Evolutionary conservation across 495 filamentous ascomycete species (phyloP).

Genomic region (Neurospora sp.): DNA sequence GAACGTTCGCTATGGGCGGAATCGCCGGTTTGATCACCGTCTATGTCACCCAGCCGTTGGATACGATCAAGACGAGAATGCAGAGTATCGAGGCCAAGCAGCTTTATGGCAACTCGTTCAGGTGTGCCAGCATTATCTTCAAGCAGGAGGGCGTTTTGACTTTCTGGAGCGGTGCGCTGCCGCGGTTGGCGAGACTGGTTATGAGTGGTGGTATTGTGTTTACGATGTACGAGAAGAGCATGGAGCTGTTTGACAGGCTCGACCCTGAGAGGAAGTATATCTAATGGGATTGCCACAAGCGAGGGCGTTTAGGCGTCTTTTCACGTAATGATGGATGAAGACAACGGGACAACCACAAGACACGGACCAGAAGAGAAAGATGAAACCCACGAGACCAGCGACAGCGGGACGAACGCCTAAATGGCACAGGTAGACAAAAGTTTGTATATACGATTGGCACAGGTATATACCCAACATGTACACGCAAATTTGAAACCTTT

Average conservation of each 20-base stretch:
- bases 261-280: slow-evolving; percentile 85
- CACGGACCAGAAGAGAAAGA: not conserved
- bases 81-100: slow-evolving; percentile 83
- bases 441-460: not conserved
- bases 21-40: slow-evolving; percentile 89
- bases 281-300: slow-evolving; percentile 23
- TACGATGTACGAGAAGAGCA: slow-evolving; percentile 98
- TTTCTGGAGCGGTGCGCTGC: slow-evolving; percentile 90
- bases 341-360: not conserved
- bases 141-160: slow-evolving; percentile 82
- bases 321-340: not conserved
- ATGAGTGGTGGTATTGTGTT: slow-evolving; percentile 95
- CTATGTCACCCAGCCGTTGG: slow-evolving; percentile 81
- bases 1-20: slow-evolving; percentile 86
- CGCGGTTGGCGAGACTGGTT: slow-evolving; percentile 71
- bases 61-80: slow-evolving; percentile 97
- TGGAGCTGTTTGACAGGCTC: slow-evolving; percentile 69
- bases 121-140: slow-evolving; percentile 74
- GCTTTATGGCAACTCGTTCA: slow-evolving; percentile 80
- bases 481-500: not conserved
- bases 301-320: slow-evolving; percentile 3
- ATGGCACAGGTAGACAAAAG: not conserved
- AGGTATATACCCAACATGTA: not conserved
- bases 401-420: not conserved
- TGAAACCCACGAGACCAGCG: not conserved